phyloP scores from a whole-genome alignment of 805 yeast genomes.

The Metschnikowia aberdeeniae region DNA sequence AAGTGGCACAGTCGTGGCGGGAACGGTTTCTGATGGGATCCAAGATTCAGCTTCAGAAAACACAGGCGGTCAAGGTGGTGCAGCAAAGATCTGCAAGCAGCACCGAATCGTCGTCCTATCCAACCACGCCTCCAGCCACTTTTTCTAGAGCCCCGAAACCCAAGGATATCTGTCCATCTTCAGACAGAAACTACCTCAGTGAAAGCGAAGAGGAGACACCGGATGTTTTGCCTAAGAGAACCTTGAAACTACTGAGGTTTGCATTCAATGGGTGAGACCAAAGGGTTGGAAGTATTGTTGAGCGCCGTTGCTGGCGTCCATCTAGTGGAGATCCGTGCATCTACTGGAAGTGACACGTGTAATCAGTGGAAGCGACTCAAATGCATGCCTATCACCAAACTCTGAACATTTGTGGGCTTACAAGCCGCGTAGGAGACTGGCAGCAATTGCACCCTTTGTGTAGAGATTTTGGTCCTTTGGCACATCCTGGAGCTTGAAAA shows the following conservation, averaged over 20 bases:
- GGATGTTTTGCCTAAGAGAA: neutral
- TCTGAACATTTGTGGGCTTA: neutral
- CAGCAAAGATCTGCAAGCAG: neutral
- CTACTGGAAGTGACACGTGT: no score
- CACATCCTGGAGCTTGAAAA: conserved; percentile 33
- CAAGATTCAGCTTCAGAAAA: neutral
- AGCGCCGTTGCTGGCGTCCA: no score
- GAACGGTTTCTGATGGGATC: conserved; percentile 12
- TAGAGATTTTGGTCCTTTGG: conserved; percentile 9
- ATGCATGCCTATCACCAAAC: no score
- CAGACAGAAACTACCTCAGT: conserved; percentile 14
- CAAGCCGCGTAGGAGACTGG: conserved; percentile 16
- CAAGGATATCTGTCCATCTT: conserved; percentile 9
- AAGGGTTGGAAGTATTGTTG: no score
- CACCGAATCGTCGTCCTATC: conserved; percentile 8
- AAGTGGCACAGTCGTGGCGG: conserved; percentile 12
- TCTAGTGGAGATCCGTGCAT: no score
- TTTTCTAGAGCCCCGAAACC: neutral
- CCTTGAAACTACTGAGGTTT: conserved; percentile 14
- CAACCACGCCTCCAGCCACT: conserved; percentile 6
- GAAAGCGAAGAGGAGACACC: conserved; percentile 12
- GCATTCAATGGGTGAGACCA: conserved; percentile 13
- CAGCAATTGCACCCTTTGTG: conserved; percentile 14
- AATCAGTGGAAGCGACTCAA: no score
- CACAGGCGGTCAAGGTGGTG: conserved; percentile 5